Percentiles rank a stretch among this genome's conserved stretches.
These are phyloP conservation scores for Grammothele lineata DNA, from an alignment of 768 basidiomycete species.

Conservation along the genomic window DNA sequence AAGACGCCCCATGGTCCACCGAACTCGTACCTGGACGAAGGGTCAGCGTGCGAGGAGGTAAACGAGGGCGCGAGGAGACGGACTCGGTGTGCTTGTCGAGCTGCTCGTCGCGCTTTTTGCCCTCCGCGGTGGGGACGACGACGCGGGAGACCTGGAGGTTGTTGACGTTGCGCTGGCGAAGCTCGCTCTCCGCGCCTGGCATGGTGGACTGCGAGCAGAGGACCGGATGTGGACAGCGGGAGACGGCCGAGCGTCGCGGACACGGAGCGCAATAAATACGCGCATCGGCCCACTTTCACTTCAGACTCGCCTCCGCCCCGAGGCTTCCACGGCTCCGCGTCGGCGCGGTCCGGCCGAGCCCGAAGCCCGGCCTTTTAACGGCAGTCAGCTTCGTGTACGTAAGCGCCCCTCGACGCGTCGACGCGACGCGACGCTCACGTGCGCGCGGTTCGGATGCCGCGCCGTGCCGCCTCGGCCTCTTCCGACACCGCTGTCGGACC, in stretches of 20 bases:
- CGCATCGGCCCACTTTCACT: not conserved
- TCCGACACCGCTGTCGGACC: too few relatives aligned
- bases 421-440: too few relatives aligned
- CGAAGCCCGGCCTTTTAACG: too few relatives aligned
- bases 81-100: constrained; percentile 46
- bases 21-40: constrained; percentile 81
- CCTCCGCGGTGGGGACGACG: constrained; percentile 54
- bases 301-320: too few relatives aligned
- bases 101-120: constrained; percentile 66
- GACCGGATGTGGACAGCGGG: not conserved
- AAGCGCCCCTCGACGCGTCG: too few relatives aligned
- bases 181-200: constrained; percentile 11
- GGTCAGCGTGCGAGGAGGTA: not conserved
- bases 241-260: not conserved
- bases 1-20: constrained; percentile 90
- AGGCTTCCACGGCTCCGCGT: too few relatives aligned
- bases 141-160: constrained; percentile 20
- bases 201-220: constrained; percentile 4
- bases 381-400: too few relatives aligned
- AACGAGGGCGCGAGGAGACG: constrained; percentile 11
- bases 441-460: too few relatives aligned
- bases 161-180: constrained; percentile 14
- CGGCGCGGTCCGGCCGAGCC: too few relatives aligned
- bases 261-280: not conserved
- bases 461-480: too few relatives aligned